Evolutionary conservation across 768 basidiomycete genomes (phyloP).

Genomic region (Inosperma sp.): DNA sequence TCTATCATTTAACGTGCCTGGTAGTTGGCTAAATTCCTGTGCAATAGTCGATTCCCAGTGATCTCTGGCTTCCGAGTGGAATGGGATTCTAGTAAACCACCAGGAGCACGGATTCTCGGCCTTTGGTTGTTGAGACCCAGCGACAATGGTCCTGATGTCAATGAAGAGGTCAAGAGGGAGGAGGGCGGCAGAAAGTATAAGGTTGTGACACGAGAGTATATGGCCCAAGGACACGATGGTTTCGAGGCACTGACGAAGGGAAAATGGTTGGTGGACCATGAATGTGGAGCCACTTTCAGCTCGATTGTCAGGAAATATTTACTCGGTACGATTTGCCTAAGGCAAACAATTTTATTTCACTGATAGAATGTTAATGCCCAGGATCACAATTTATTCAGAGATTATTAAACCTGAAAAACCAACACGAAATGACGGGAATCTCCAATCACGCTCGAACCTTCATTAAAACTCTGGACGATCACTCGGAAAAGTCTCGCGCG

Average conservation of each 20-base stretch:
- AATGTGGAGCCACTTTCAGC: constrained; percentile 75
- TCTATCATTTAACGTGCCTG: neutral
- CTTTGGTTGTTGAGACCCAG: constrained; percentile 55
- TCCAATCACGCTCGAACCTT: neutral
- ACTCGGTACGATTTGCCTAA: constrained; percentile 48
- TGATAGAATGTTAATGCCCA: constrained; percentile 23
- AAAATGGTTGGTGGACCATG: constrained; percentile 74
- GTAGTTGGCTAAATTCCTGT: neutral
- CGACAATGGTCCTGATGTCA: constrained; percentile 31
- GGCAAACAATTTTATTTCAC: neutral
- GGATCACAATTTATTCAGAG: constrained; percentile 73
- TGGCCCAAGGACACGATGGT: constrained; percentile 83
- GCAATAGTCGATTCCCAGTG: constrained; percentile 75
- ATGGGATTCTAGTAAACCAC: constrained; percentile 77
- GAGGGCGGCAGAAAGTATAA: constrained; percentile 59
- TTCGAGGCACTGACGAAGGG: constrained; percentile 63
- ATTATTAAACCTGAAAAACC: neutral
- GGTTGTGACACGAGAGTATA: constrained; percentile 82
- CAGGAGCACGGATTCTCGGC: constrained; percentile 69
- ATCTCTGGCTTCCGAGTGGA: constrained; percentile 79
- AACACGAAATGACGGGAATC: neutral
- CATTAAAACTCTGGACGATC: neutral
- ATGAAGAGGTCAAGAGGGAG: constrained; percentile 51
- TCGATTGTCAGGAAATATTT: constrained; percentile 78
- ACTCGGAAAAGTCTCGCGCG: constrained; percentile 21